phyloP scores from a whole-genome alignment of 2,329 filamentous ascomycete species.

The Fusarium incarnatum region DNA sequence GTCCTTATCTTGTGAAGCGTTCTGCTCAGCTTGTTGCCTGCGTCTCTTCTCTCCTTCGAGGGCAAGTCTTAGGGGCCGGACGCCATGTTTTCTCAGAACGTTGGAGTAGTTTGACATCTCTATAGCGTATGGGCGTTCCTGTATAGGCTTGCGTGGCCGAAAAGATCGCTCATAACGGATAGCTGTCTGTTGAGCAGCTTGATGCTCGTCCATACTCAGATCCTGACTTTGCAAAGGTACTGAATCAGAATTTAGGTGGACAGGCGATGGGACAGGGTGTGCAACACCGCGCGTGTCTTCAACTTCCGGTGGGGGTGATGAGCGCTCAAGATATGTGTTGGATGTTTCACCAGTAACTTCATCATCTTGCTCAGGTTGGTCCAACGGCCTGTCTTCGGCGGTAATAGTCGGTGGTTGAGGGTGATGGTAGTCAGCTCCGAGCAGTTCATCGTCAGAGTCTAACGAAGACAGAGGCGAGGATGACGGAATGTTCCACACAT shows the following conservation, averaged over 20 bases:
- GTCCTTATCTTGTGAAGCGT: slow-evolving; percentile 61
- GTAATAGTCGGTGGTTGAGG: background rate
- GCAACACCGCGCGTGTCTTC: background rate
- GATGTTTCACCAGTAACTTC: slow-evolving; percentile 51
- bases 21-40: slow-evolving; percentile 60
- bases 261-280: background rate
- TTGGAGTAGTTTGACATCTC: slow-evolving; percentile 67
- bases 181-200: slow-evolving; percentile 43
- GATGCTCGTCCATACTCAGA: slow-evolving; percentile 35
- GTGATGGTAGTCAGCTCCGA: slow-evolving; percentile 37
- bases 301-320: slow-evolving; percentile 48
- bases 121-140: slow-evolving; percentile 69
- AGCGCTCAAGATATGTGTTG: slow-evolving; percentile 53
- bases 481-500: slow-evolving; percentile 24
- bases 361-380: slow-evolving; percentile 9
- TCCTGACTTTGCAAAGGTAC: slow-evolving; percentile 33
- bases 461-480: slow-evolving; percentile 54
- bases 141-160: slow-evolving; percentile 70
- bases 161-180: slow-evolving; percentile 61
- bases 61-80: slow-evolving; percentile 63
- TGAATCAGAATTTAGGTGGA: background rate
- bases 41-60: slow-evolving; percentile 44
- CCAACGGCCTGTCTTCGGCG: background rate
- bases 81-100: slow-evolving; percentile 64
- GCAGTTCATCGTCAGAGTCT: slow-evolving; percentile 46